Conservation (phyloP, 2,329 filamentous ascomycete genomes). For the Fusarium odoratissimum region DNA sequence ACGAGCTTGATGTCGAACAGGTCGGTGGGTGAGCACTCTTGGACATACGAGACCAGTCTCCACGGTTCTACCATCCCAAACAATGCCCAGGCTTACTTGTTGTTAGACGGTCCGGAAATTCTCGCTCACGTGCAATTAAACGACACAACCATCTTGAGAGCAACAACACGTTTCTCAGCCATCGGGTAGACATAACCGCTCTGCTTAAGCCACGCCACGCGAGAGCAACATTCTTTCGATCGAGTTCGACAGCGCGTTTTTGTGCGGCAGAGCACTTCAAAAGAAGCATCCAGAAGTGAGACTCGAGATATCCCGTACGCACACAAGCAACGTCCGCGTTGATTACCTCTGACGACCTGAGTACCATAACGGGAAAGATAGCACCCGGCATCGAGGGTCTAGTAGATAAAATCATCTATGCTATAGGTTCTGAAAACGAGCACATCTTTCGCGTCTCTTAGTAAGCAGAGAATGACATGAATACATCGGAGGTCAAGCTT, state of each 20-base stretch:
- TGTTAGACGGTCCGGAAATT: not conserved
- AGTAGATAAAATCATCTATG: not conserved
- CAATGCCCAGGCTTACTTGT: not conserved
- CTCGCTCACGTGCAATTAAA: rapidly evolving
- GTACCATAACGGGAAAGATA: not conserved
- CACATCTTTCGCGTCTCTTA: not conserved
- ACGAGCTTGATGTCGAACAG: rapidly evolving
- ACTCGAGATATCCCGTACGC: not conserved
- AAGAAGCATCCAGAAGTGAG: not conserved
- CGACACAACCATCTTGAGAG: no score
- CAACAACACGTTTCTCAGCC: not conserved
- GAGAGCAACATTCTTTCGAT: not conserved
- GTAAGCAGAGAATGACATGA: not conserved
- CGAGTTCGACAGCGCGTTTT: not conserved
- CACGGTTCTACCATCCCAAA: not conserved
- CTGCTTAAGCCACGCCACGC: no score
- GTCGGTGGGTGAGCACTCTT: not conserved
- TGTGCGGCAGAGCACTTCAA: rapidly evolving
- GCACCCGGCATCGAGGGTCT: not conserved
- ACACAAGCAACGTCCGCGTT: not conserved
- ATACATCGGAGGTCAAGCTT: no score
- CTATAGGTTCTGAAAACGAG: not conserved
- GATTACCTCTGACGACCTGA: not conserved
- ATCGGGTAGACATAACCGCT: rapidly evolving
- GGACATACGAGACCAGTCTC: not conserved